Conservation (phyloP, 768 basidiomycete genomes). For the Paxillus involutus region DNA sequence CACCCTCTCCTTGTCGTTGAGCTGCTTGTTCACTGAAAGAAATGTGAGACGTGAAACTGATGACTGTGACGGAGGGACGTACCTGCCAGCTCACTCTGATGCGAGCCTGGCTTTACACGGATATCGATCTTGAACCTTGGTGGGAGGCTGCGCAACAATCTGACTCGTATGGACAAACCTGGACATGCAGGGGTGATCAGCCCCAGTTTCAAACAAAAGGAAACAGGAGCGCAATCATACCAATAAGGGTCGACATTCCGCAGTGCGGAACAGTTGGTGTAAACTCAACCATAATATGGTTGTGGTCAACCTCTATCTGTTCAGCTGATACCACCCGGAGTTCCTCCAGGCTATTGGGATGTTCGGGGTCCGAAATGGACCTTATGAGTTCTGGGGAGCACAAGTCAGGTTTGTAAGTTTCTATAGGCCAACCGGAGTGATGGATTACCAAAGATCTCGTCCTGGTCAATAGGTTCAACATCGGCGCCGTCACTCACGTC, state of each 20-base stretch:
- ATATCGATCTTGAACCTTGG: slow-evolving; percentile 95
- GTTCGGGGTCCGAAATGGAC: slow-evolving; percentile 93
- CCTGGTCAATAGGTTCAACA: slow-evolving; percentile 76
- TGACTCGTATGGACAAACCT: slow-evolving; percentile 96
- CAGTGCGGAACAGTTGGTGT: slow-evolving; percentile 98
- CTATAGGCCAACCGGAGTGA: neutral
- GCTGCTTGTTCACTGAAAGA: slow-evolving; percentile 87
- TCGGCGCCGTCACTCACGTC: slow-evolving; percentile 40
- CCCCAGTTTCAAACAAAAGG: neutral
- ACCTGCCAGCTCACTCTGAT: slow-evolving; percentile 93
- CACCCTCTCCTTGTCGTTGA: slow-evolving; percentile 98
- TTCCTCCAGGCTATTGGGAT: slow-evolving; percentile 91
- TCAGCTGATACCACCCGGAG: slow-evolving; percentile 91
- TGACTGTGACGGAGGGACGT: slow-evolving; percentile 21
- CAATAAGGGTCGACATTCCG: slow-evolving; percentile 95
- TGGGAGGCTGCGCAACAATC: slow-evolving; percentile 86
- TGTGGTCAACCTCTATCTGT: slow-evolving; percentile 66
- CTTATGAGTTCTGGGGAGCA: slow-evolving; percentile 74
- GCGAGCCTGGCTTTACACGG: slow-evolving; percentile 88
- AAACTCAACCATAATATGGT: slow-evolving; percentile 83
- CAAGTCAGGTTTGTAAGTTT: neutral
- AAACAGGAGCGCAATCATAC: slow-evolving; percentile 35
- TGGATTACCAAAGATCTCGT: slow-evolving; percentile 85
- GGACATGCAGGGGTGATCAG: neutral
- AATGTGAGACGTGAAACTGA: neutral